Percentiles rank a stretch among this genome's conserved stretches.
Evolutionary conservation across 768 basidiomycete species (phyloP).

Genomic region (Favolaschia claudopus): DNA sequence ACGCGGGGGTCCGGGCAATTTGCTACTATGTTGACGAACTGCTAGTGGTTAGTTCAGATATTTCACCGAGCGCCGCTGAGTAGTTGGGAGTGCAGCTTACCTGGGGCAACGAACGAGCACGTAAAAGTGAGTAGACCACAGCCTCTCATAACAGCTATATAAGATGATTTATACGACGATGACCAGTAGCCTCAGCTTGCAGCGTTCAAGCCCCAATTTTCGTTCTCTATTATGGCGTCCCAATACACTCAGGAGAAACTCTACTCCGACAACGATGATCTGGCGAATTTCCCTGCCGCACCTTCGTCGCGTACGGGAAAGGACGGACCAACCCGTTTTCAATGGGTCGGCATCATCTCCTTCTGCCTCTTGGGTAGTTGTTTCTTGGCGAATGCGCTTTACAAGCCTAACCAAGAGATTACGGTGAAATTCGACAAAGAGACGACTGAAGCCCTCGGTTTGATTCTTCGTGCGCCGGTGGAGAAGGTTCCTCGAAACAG

Average conservation of each 20-base stretch:
- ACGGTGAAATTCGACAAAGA: background rate
- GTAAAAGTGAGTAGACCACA: too few species aligned
- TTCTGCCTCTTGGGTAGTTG: background rate
- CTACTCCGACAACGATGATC: background rate
- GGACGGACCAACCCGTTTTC: background rate
- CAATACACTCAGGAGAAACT: background rate
- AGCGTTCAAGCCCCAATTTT: too few species aligned
- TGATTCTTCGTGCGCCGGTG: background rate
- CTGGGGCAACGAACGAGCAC: too few species aligned
- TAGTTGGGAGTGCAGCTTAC: too few species aligned
- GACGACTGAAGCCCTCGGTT: background rate
- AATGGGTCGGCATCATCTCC: background rate
- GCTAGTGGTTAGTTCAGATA: too few species aligned
- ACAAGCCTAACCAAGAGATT: background rate
- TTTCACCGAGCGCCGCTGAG: too few species aligned
- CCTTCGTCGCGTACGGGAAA: background rate
- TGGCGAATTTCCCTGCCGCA: background rate
- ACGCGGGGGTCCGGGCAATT: too few species aligned
- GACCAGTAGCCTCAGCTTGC: too few species aligned
- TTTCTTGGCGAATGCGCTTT: background rate
- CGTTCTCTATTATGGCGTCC: background rate
- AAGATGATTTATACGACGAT: too few species aligned
- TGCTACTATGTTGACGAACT: too few species aligned
- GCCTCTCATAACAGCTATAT: too few species aligned
- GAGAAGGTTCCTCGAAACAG: background rate